phyloP scores from a whole-genome alignment of 441 rosid species.

The Daphne laureola region DNA sequence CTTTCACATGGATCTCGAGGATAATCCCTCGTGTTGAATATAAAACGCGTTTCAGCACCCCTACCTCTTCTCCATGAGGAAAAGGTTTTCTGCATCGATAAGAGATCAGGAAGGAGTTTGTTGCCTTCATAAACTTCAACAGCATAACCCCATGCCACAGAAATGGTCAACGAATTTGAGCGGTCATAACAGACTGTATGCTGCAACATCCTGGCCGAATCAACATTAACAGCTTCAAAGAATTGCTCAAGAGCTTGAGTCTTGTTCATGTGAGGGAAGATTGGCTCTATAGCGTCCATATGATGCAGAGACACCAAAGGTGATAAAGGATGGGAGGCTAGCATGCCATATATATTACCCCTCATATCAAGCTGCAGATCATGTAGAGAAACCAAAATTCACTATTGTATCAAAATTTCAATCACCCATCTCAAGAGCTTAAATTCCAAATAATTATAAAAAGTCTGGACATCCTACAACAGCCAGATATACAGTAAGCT shows the following conservation, averaged over 20 bases:
- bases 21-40: slow-evolving; percentile 71
- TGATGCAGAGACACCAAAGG: slow-evolving; percentile 88
- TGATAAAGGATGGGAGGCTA: slow-evolving; percentile 74
- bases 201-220: slow-evolving; percentile 74
- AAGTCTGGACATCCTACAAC: too few relatives aligned
- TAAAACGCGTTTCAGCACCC: slow-evolving; percentile 34
- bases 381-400: slow-evolving; percentile 3
- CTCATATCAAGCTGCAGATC: slow-evolving; percentile 67
- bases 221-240: slow-evolving; percentile 48
- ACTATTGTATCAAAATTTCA: slow-evolving; percentile 1
- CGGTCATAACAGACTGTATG: slow-evolving; percentile 80
- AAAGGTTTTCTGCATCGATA: slow-evolving; percentile 60
- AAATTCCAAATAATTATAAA: too few relatives aligned
- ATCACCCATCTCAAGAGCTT: neutral
- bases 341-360: slow-evolving; percentile 74
- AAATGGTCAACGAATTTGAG: slow-evolving; percentile 41
- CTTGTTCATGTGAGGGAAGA: slow-evolving; percentile 59
- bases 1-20: slow-evolving; percentile 63
- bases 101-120: slow-evolving; percentile 67
- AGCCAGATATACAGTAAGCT: neutral
- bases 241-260: slow-evolving; percentile 46
- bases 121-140: slow-evolving; percentile 75
- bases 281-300: slow-evolving; percentile 73
- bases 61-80: slow-evolving; percentile 66
- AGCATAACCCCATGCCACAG: slow-evolving; percentile 89